Conservation (phyloP, 129 eudicot species). For the Chrysanthemum makinoi region DNA sequence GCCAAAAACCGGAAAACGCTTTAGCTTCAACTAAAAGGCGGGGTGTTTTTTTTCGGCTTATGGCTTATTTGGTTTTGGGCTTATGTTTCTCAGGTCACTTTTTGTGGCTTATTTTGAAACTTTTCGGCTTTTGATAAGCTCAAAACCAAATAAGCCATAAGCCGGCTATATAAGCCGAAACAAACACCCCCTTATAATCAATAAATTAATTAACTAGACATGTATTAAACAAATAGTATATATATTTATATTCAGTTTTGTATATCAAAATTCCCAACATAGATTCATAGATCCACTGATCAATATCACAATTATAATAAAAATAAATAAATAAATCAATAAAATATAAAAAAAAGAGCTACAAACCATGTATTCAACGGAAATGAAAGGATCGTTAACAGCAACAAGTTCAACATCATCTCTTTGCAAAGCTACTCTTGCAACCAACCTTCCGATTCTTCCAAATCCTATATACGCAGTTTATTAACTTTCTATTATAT, state of each 20-base stretch:
- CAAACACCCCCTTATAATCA: no score
- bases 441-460: slow-evolving; percentile 61
- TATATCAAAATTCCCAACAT: no score
- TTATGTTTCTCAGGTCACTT: no score
- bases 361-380: slow-evolving; percentile 57
- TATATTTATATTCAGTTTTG: no score
- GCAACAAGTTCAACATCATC: slow-evolving; percentile 73
- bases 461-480: slow-evolving; percentile 38
- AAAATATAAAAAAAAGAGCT: background rate
- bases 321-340: background rate
- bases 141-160: no score
- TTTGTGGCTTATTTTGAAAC: background rate
- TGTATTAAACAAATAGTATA: no score
- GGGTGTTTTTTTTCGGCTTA: no score
- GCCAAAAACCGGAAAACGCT: no score
- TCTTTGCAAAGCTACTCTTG: slow-evolving; percentile 62
- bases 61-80: no score
- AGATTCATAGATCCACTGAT: background rate
- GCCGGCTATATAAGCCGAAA: no score
- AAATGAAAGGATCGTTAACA: slow-evolving; percentile 58
- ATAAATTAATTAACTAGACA: no score
- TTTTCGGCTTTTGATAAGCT: background rate
- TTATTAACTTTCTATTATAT: background rate
- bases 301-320: background rate
- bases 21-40: no score